A percentile compares a stretch with the other conserved stretches of the same genome.
Conservation (phyloP, 2,329 filamentous ascomycete genomes). For the Cladosporium colombiae region DNA sequence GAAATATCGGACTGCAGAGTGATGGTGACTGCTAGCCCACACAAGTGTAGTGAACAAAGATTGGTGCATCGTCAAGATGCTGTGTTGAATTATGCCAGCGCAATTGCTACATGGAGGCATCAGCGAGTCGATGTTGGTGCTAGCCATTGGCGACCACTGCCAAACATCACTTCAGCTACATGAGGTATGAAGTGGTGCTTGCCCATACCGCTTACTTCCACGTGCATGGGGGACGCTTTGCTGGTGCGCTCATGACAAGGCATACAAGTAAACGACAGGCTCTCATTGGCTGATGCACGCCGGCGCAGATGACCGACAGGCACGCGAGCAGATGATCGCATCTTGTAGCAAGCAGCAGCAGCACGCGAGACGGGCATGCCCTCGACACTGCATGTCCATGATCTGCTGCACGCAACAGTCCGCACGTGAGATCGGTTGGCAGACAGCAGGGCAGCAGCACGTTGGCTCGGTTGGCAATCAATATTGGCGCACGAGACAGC, state of each 20-base stretch:
- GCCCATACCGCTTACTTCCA: neutral
- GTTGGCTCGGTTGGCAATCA: too few species aligned
- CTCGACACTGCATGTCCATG: neutral
- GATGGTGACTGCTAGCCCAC: neutral
- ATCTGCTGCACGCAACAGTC: neutral
- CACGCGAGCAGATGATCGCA: constrained; percentile 3
- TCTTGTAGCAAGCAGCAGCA: neutral
- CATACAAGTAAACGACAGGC: neutral
- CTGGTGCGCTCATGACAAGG: neutral
- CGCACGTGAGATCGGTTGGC: neutral
- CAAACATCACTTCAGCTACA: neutral
- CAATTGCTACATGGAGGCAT: neutral
- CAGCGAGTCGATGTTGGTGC: neutral
- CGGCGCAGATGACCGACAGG: neutral
- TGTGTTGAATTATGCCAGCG: neutral
- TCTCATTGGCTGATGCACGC: neutral
- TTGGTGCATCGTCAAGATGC: neutral
- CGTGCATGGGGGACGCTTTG: neutral
- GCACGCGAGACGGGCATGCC: neutral
- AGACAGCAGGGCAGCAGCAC: neutral
- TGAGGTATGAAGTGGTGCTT: neutral
- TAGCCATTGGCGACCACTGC: neutral
- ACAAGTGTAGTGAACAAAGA: neutral
- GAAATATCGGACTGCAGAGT: neutral
- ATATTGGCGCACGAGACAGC: constrained; percentile 3